Evolutionary conservation across 257 asterid genomes (phyloP).

Genomic region (Ajuga chamaepitys): DNA sequence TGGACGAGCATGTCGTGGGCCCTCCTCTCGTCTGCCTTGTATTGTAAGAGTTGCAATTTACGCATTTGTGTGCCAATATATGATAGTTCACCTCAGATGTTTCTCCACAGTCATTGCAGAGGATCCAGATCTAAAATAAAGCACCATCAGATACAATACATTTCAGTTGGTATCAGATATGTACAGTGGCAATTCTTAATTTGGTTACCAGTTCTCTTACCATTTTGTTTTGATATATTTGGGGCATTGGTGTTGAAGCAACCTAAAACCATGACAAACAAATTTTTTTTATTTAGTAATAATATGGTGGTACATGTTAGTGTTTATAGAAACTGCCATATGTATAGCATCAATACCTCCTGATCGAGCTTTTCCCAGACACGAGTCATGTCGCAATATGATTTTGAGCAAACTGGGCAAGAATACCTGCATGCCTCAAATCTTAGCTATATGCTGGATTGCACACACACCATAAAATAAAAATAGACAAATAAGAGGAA

Average conservation of each 20-base stretch:
- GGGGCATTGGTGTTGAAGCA: conserved; percentile 59
- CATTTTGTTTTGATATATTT: conserved; percentile 46
- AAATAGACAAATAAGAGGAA: background rate
- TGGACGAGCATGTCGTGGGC: conserved; percentile 26
- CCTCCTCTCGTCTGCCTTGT: conserved; percentile 59
- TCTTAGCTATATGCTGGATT: background rate
- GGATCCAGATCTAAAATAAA: conserved; percentile 51
- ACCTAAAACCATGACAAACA: conserved; percentile 25
- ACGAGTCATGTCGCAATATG: conserved; percentile 55
- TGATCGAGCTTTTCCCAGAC: conserved; percentile 56
- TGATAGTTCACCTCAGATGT: conserved; percentile 53
- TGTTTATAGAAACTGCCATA: background rate
- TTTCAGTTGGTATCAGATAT: background rate
- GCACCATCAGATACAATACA: background rate
- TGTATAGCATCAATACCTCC: conserved; percentile 31
- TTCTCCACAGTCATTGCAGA: conserved; percentile 67
- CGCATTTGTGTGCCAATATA: conserved; percentile 49
- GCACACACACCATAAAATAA: background rate
- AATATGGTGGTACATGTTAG: background rate
- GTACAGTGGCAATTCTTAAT: conserved; percentile 6
- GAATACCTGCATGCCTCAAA: conserved; percentile 38
- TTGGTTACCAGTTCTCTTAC: conserved; percentile 17
- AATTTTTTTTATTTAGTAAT: background rate
- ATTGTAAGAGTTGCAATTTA: conserved; percentile 55
- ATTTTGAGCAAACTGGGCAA: conserved; percentile 63